phyloP scores from a whole-genome alignment of 164 flowering plant species.

The Vitis labrusca region DNA sequence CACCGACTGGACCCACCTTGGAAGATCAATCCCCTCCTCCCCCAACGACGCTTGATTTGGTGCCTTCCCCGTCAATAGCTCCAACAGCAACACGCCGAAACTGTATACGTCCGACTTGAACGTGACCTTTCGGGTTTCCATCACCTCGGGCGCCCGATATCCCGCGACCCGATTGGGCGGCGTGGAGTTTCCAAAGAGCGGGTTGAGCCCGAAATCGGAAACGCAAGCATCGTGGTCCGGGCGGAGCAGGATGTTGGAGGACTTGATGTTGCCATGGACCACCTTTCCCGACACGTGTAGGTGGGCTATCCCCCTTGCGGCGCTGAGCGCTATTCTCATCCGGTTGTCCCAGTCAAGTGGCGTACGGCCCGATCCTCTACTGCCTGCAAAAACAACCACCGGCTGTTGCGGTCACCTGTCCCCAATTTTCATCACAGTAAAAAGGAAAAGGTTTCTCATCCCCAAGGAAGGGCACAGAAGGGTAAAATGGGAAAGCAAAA shows the following conservation, averaged over 20 bases:
- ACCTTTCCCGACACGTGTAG: slow-evolving; percentile 68
- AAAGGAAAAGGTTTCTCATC: neutral
- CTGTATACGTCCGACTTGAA: slow-evolving; percentile 93
- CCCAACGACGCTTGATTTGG: slow-evolving; percentile 92
- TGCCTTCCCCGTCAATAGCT: slow-evolving; percentile 87
- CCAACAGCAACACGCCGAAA: slow-evolving; percentile 80
- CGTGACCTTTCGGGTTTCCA: slow-evolving; percentile 78
- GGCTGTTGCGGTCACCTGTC: neutral
- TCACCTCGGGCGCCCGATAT: slow-evolving; percentile 91
- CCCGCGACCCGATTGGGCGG: slow-evolving; percentile 79
- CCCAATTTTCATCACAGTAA: neutral
- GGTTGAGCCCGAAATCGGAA: slow-evolving; percentile 79
- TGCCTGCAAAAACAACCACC: slow-evolving; percentile 47
- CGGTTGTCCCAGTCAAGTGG: slow-evolving; percentile 92
- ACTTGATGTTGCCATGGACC: slow-evolving; percentile 90
- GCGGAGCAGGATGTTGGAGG: slow-evolving; percentile 84
- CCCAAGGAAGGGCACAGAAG: neutral
- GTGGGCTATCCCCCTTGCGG: slow-evolving; percentile 76
- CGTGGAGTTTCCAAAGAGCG: slow-evolving; percentile 55
- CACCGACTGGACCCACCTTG: slow-evolving; percentile 97
- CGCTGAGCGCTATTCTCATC: slow-evolving; percentile 70
- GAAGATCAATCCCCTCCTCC: slow-evolving; percentile 93
- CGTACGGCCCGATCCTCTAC: slow-evolving; percentile 92
- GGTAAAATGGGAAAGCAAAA: too few relatives aligned
- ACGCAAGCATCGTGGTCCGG: slow-evolving; percentile 58